Evolutionary conservation across 1,284 basidiomycete species (phyloP).

Genomic region (Melampsora abietis-canadensis): DNA sequence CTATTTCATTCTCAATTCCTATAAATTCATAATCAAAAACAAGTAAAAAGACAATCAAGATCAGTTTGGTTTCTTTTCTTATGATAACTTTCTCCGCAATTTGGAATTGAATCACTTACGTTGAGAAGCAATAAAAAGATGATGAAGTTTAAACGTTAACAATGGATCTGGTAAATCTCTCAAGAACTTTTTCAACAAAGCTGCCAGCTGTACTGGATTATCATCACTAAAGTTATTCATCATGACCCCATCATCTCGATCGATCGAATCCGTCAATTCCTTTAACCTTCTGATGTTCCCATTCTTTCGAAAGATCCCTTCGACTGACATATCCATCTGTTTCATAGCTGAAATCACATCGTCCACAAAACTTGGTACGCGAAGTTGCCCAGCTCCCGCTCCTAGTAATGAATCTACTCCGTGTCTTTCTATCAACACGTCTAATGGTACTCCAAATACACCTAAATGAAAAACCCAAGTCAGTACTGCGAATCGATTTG

Average conservation of each 20-base stretch:
- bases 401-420: conserved; percentile 85
- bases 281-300: conserved; percentile 92
- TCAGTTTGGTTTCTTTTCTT: conserved; percentile 1
- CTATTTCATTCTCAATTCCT: conserved; percentile 69
- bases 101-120: conserved; percentile 59
- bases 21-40: conserved; percentile 2
- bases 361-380: conserved; percentile 95
- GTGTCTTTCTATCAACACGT: conserved; percentile 89
- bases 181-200: conserved; percentile 93
- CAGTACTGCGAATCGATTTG: neutral
- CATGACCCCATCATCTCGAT: conserved; percentile 69
- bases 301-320: conserved; percentile 98
- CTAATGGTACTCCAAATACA: conserved; percentile 81
- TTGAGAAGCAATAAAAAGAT: conserved; percentile 81
- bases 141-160: conserved; percentile 89
- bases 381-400: conserved; percentile 75
- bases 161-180: conserved; percentile 94
- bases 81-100: too few species aligned
- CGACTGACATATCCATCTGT: conserved; percentile 99
- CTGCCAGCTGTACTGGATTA: conserved; percentile 94
- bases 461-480: conserved; percentile 10
- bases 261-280: conserved; percentile 84
- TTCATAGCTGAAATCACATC: conserved; percentile 97
- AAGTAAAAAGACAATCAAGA: neutral
- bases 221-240: conserved; percentile 75